Conservation (phyloP, 1,284 basidiomycete species). For the Malassezia vespertilionis region DNA sequence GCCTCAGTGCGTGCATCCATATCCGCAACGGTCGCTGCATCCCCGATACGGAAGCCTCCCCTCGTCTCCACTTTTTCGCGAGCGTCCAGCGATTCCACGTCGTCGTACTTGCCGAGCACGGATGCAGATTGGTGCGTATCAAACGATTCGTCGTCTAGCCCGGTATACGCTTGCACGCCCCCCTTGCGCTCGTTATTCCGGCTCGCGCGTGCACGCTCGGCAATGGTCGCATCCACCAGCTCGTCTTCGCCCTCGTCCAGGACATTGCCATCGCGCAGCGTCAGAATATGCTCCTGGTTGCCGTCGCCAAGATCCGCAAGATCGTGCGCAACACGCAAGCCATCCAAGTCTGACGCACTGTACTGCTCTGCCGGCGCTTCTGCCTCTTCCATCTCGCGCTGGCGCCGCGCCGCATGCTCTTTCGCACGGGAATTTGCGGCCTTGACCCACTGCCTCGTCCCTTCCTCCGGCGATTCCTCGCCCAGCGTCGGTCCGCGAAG, state of each 20-base stretch:
- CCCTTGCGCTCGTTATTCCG: slow-evolving; percentile 74
- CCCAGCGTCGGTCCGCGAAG: slow-evolving; percentile 82
- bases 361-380: slow-evolving; percentile 50
- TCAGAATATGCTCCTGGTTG: slow-evolving; percentile 76
- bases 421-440: slow-evolving; percentile 74
- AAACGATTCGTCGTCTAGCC: slow-evolving; percentile 83
- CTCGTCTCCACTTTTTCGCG: too few relatives aligned
- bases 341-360: slow-evolving; percentile 60
- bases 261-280: slow-evolving; percentile 84
- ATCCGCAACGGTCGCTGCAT: slow-evolving; percentile 14
- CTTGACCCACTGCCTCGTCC: slow-evolving; percentile 61
- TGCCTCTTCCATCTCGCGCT: slow-evolving; percentile 60
- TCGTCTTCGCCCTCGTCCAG: slow-evolving; percentile 96
- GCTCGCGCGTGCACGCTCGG: slow-evolving; percentile 63
- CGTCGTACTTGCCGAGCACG: slow-evolving; percentile 85
- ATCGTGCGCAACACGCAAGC: slow-evolving; percentile 90
- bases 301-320: slow-evolving; percentile 69
- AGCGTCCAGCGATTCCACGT: slow-evolving; percentile 30
- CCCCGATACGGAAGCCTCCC: slow-evolving; percentile 30
- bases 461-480: slow-evolving; percentile 55
- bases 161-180: slow-evolving; percentile 80
- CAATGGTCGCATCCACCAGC: slow-evolving; percentile 81
- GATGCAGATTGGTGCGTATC: slow-evolving; percentile 56
- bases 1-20: slow-evolving; percentile 34
- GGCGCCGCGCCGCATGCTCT: slow-evolving; percentile 65